Evolutionary conservation across 2,329 filamentous ascomycete species (phyloP).

Genomic region (Aphanoascus verrucosus): DNA sequence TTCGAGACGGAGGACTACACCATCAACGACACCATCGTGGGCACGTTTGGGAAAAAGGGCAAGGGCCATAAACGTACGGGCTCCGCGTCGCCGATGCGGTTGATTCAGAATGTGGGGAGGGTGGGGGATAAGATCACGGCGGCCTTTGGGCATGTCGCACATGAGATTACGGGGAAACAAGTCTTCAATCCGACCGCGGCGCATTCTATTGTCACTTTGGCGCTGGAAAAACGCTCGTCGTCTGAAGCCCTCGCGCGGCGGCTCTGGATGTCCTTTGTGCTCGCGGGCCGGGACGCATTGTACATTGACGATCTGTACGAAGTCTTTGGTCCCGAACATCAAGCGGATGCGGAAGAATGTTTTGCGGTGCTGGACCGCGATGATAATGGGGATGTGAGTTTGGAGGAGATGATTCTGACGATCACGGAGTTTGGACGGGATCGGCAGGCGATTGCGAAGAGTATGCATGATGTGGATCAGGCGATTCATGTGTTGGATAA

Average conservation of each 20-base stretch:
- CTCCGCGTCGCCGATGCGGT: slow-evolving; percentile 62
- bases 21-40: slow-evolving; percentile 72
- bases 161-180: slow-evolving; percentile 89
- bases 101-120: slow-evolving; percentile 65
- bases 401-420: slow-evolving; percentile 90
- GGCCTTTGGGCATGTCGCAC: slow-evolving; percentile 83
- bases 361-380: slow-evolving; percentile 75
- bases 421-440: slow-evolving; percentile 74
- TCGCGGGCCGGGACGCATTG: slow-evolving; percentile 73
- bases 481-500: slow-evolving; percentile 85
- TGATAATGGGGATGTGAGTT: slow-evolving; percentile 82
- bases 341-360: slow-evolving; percentile 71
- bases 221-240: slow-evolving; percentile 70
- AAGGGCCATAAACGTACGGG: slow-evolving; percentile 45
- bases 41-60: slow-evolving; percentile 46
- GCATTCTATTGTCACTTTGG: slow-evolving; percentile 80
- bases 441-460: slow-evolving; percentile 77
- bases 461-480: slow-evolving; percentile 96
- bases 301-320: slow-evolving; percentile 73
- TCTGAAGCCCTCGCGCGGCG: slow-evolving; percentile 88
- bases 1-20: slow-evolving; percentile 86
- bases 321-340: slow-evolving; percentile 66
- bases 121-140: slow-evolving; percentile 90
- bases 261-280: slow-evolving; percentile 96
- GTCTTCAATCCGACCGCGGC: slow-evolving; percentile 88